Conservation (phyloP, 108 stramenopile genomes). For the Nitzschia sp. region DNA sequence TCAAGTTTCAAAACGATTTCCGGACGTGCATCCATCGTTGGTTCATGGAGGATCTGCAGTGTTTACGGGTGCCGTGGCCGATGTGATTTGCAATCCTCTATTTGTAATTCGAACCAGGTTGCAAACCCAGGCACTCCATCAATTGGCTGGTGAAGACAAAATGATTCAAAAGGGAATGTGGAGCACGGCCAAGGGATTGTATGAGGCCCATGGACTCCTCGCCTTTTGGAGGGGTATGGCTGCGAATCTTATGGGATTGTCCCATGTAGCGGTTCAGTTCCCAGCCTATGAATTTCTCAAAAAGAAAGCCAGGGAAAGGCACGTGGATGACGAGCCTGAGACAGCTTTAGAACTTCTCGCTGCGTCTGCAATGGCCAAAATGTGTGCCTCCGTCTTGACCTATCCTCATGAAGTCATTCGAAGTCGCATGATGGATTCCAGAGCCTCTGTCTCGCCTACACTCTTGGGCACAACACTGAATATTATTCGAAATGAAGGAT, state of each 20-base stretch:
- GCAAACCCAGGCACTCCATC: conserved; percentile 87
- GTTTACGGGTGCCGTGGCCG: conserved; percentile 78
- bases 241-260: conserved; percentile 85
- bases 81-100: conserved; percentile 88
- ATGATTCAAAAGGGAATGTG: conserved; percentile 34
- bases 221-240: conserved; percentile 89
- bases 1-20: conserved; percentile 20
- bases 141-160: conserved; percentile 34
- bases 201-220: conserved; percentile 53
- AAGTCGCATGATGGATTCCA: conserved; percentile 86
- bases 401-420: conserved; percentile 93
- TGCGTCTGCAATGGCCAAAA: conserved; percentile 76
- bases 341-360: conserved; percentile 71
- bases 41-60: conserved; percentile 78
- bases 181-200: conserved; percentile 52
- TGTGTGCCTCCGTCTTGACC: conserved; percentile 73
- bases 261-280: conserved; percentile 91
- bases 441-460: conserved; percentile 36
- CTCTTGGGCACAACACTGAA: conserved; percentile 45
- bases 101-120: conserved; percentile 88
- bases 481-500: conserved; percentile 70
- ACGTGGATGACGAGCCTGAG: conserved; percentile 33
- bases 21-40: conserved; percentile 47
- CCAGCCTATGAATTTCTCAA: conserved; percentile 87
- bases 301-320: conserved; percentile 50